Base-by-base conservation (phyloP, 345 rosid genomes). In the Murraya koenigii region DNA sequence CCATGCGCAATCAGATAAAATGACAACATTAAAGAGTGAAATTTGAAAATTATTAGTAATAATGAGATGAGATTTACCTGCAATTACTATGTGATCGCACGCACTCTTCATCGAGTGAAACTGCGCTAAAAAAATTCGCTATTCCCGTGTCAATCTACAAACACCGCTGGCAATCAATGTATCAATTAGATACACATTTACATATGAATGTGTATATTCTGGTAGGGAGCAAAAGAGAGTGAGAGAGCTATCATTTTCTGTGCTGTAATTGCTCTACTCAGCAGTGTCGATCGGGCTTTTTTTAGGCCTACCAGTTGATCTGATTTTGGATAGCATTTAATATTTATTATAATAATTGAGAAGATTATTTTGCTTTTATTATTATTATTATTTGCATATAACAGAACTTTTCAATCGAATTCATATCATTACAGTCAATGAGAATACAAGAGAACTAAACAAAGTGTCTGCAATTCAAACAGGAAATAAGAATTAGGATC, bases 71-170 rank as follows among this genome's bases (percentile, higher is more conserved):
- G 81, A 47, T 65, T 77, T 85, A 95, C 99, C 97, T 64, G 97
- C 91, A 81, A 92, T 89, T 54, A 93, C 88, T 87, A 95, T 80
- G 82, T 86, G 94, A 90, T 88, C 92, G 74, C 90, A 90, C 23
- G 92, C 84, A 78, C 71, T 85, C 85, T 88, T 92, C 88, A 93
- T 89, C 55, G 97, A 78, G 79, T 92, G 99, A 80, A 95, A 95
- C 85, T 93, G 98, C 85, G 95, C 91, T 63, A 30, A 95, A 84
- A 82, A 86, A 92, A 82, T 90, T 93, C 39, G 97, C 96, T 98
- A 93, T 95, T 60, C 41, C 67, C 39, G 26, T 78, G 72, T 77
- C 84, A 88, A 90, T 87, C 92, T 85, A 85, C 39, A 75, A 69
- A 54, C 41, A 54, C 74, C 55, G 64, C 13, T 17, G 2, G 66